Conservation (phyloP, 768 basidiomycete species). For the Amanita pseudoporphyria region DNA sequence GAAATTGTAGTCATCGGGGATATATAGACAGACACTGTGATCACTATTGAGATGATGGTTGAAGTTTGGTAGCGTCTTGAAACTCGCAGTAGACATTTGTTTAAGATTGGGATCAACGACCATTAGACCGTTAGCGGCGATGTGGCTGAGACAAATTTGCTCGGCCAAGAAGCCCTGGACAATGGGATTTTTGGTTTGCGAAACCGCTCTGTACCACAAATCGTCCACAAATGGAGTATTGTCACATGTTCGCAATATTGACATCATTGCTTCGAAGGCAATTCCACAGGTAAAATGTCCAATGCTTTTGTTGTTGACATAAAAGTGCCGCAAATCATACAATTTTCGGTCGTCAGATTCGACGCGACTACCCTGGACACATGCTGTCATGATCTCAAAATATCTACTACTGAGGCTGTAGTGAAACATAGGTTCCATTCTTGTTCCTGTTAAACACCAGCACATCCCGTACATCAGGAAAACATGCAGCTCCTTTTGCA, state of each 20-base stretch:
- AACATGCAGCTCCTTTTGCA: too few species aligned
- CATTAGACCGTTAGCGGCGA: constrained; percentile 8
- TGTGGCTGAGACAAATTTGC: constrained; percentile 6
- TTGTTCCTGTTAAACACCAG: too few species aligned
- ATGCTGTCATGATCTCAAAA: constrained; percentile 11
- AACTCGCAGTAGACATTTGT: constrained; percentile 9
- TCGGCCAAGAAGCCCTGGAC: constrained; percentile 11
- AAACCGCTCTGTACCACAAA: constrained; percentile 8
- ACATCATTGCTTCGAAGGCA: constrained; percentile 10
- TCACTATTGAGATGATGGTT: constrained; percentile 5
- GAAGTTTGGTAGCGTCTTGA: constrained; percentile 6
- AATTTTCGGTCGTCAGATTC: constrained; percentile 6
- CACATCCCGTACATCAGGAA: too few species aligned
- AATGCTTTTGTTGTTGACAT: constrained; percentile 9
- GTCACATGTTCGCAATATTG: constrained; percentile 5
- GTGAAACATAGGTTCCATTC: too few species aligned
- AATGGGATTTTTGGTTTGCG: constrained; percentile 8
- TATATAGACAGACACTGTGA: constrained; percentile 9
- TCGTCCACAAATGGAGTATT: constrained; percentile 1
- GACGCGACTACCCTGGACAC: constrained; percentile 8
- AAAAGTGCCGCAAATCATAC: constrained; percentile 12
- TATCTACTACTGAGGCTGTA: constrained; percentile 8
- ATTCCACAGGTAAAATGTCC: constrained; percentile 11
- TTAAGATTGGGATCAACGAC: constrained; percentile 8
- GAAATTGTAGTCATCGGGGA: constrained; percentile 12